Evolutionary conservation across 164 flowering plant genomes (phyloP).

Genomic region (Vitis riparia): DNA sequence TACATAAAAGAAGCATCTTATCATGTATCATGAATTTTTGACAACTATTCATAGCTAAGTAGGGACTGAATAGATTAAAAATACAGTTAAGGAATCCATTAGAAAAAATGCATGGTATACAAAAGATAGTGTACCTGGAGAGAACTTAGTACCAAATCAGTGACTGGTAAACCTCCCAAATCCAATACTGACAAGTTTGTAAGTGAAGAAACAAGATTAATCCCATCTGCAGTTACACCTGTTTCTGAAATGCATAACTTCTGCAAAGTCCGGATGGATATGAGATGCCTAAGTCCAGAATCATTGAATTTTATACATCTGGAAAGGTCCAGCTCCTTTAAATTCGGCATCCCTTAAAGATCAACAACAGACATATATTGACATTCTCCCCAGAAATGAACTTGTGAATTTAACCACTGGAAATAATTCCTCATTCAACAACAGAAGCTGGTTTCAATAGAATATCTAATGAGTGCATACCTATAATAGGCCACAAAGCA

Average conservation of each 20-base stretch:
- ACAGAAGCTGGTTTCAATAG: neutral
- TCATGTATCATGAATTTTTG: no score
- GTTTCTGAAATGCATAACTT: conserved; percentile 72
- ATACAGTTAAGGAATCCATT: neutral
- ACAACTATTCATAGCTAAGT: neutral
- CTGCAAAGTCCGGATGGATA: conserved; percentile 59
- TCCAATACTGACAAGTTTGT: conserved; percentile 56
- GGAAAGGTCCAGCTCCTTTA: conserved; percentile 75
- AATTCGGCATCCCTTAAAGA: conserved; percentile 55
- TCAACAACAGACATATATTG: neutral
- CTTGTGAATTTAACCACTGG: neutral
- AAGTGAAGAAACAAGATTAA: conserved; percentile 61
- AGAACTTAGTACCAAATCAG: conserved; percentile 57
- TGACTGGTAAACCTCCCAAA: conserved; percentile 89
- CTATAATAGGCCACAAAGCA: conserved; percentile 76
- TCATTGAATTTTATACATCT: conserved; percentile 67
- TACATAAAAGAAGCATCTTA: no score
- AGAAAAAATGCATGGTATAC: neutral
- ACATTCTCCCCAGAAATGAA: no score
- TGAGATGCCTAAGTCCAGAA: conserved; percentile 69
- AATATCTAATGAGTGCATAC: conserved; percentile 26
- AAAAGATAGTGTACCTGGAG: conserved; percentile 53
- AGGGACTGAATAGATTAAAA: neutral
- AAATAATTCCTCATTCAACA: neutral
- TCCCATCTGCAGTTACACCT: conserved; percentile 57